These are phyloP conservation scores for Artemisia argyi DNA, from an alignment of 129 eudicot species.

Conservation along the genomic window DNA sequence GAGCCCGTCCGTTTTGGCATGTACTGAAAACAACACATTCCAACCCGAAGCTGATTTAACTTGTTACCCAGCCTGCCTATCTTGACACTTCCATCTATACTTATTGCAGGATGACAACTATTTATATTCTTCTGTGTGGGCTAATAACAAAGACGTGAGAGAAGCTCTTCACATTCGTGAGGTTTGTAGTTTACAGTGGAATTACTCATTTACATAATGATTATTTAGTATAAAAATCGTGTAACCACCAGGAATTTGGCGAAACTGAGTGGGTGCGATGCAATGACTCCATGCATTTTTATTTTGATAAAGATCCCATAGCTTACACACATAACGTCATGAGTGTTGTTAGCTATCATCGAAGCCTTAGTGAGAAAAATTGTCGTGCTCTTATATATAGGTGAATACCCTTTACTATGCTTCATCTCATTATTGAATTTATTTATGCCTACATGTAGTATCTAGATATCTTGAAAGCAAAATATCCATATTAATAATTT, in stretches of 20 bases:
- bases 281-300: not conserved
- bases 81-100: too few relatives aligned
- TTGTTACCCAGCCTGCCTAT: too few relatives aligned
- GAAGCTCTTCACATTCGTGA: not conserved
- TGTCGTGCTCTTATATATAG: conserved; percentile 34
- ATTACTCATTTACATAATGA: conserved; percentile 4
- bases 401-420: not conserved
- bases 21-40: too few relatives aligned
- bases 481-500: not conserved
- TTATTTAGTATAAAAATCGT: conserved; percentile 1
- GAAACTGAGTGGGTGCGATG: conserved; percentile 27
- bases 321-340: conserved; percentile 19
- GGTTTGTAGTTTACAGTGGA: conserved; percentile 10
- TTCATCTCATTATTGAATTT: not conserved
- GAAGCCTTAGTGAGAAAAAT: conserved; percentile 7
- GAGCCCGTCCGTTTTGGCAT: too few relatives aligned
- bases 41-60: too few relatives aligned
- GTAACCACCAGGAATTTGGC: conserved; percentile 17
- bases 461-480: not conserved
- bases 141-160: too few relatives aligned
- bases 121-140: not conserved
- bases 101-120: not conserved
- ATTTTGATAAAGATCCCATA: not conserved
- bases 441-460: not conserved
- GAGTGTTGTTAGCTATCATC: conserved; percentile 25